These are phyloP conservation scores for Rhamnella rubrinervis DNA, from an alignment of 331 rosid genomes.

Conservation along the genomic window DNA sequence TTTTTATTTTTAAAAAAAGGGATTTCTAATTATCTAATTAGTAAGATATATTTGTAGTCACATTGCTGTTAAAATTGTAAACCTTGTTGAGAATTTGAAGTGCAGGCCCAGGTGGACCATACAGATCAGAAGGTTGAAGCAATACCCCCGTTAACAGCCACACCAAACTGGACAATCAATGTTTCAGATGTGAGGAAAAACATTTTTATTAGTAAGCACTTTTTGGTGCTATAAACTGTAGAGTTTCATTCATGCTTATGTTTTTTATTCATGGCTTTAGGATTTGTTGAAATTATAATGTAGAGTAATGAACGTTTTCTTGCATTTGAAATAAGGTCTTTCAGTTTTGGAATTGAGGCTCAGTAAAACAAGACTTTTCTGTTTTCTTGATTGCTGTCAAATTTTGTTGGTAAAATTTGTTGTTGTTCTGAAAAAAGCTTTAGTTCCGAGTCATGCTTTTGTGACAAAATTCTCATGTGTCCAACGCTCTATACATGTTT, in stretches of 20 bases:
- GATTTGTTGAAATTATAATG: not conserved
- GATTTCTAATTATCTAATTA: too few species aligned
- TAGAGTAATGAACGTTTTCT: not conserved
- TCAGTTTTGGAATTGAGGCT: not conserved
- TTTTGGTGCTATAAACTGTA: slow-evolving; percentile 13
- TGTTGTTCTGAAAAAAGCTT: not conserved
- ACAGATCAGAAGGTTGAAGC: slow-evolving; percentile 38
- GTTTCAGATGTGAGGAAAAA: slow-evolving; percentile 58
- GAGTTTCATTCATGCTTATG: slow-evolving; percentile 13
- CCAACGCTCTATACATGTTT: too few species aligned
- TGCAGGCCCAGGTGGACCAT: slow-evolving; percentile 42
- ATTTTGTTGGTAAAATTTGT: not conserved
- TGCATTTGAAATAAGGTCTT: not conserved
- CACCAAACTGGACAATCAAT: slow-evolving; percentile 47
- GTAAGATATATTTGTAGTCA: too few species aligned
- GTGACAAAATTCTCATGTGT: too few species aligned
- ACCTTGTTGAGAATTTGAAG: slow-evolving; percentile 8
- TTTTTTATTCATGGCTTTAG: slow-evolving; percentile 4
- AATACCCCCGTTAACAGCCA: slow-evolving; percentile 34
- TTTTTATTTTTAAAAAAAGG: too few species aligned
- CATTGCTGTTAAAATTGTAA: not conserved
- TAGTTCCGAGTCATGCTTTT: too few species aligned
- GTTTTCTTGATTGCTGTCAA: not conserved
- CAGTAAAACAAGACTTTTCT: not conserved
- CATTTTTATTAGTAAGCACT: slow-evolving; percentile 17